These are phyloP conservation scores for Psilocybe cyanescens DNA, from an alignment of 768 basidiomycete genomes.

Conservation along the genomic window DNA sequence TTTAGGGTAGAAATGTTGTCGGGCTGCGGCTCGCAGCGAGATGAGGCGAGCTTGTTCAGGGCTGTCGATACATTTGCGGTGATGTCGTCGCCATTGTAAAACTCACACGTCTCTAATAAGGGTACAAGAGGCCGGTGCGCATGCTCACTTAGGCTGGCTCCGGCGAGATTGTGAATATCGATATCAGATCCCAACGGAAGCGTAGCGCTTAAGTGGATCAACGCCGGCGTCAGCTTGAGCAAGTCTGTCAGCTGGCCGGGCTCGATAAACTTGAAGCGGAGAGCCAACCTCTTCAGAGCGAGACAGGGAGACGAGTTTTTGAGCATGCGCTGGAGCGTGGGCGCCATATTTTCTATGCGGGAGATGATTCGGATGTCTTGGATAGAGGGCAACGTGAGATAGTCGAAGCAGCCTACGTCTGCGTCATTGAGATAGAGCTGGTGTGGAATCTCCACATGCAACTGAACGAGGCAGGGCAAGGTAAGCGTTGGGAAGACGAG, in stretches of 20 bases:
- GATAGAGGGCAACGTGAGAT: background rate
- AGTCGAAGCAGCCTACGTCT: background rate
- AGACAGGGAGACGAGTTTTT: background rate
- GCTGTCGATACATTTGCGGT: background rate
- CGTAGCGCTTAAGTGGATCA: background rate
- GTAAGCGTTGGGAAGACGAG: background rate
- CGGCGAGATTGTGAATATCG: background rate
- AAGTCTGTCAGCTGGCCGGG: background rate
- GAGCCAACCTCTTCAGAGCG: background rate
- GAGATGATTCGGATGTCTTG: background rate
- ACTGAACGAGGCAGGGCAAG: background rate
- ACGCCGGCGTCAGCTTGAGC: background rate
- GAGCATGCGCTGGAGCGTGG: background rate
- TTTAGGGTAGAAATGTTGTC: too few relatives aligned
- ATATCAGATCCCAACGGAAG: background rate
- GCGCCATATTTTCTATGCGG: background rate
- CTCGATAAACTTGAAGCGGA: background rate
- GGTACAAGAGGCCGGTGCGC: background rate
- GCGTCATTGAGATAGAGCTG: background rate
- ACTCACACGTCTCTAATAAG: background rate
- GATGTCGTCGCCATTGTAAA: background rate
- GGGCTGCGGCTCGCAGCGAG: background rate
- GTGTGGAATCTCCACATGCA: background rate
- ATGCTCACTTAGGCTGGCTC: background rate
- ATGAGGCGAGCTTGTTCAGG: background rate